Evolutionary conservation across 2,329 filamentous ascomycete genomes (phyloP).

Genomic region (Diaporthe sp.): DNA sequence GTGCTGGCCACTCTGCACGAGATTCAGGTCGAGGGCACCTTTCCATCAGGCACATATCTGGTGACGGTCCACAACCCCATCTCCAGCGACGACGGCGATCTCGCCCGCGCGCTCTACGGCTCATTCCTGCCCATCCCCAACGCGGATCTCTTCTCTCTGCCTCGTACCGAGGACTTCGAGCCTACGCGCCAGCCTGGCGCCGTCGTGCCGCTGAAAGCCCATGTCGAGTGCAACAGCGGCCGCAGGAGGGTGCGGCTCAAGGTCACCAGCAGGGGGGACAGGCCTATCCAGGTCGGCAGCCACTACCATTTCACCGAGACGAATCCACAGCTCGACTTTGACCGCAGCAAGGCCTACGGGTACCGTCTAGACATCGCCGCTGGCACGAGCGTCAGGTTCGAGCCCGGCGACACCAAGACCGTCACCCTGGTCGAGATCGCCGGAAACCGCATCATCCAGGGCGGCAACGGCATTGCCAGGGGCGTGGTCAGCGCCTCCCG

Average conservation of each 20-base stretch:
- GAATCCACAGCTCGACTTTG: constrained; percentile 91
- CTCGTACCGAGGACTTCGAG: constrained; percentile 73
- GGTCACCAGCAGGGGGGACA: constrained; percentile 88
- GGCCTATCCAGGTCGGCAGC: constrained; percentile 91
- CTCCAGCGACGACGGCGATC: constrained; percentile 84
- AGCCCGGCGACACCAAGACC: constrained; percentile 92
- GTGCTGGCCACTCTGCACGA: constrained; percentile 83
- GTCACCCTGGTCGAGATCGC: constrained; percentile 91
- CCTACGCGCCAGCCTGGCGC: constrained; percentile 80
- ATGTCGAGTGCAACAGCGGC: constrained; percentile 77
- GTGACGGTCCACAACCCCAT: constrained; percentile 95
- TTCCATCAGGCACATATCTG: constrained; percentile 89
- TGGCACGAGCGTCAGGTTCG: constrained; percentile 91
- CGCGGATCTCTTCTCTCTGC: constrained; percentile 73
- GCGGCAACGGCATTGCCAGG: constrained; percentile 83
- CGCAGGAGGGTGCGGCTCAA: constrained; percentile 78
- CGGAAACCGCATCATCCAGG: constrained; percentile 81
- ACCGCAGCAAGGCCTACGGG: constrained; percentile 84
- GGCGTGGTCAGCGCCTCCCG: constrained; percentile 75
- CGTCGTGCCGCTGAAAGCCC: constrained; percentile 75
- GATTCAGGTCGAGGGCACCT: constrained; percentile 95
- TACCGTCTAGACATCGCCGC: constrained; percentile 90
- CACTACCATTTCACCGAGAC: constrained; percentile 97
- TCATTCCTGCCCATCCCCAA: constrained; percentile 85
- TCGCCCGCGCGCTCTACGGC: constrained; percentile 88